Percentiles rank a stretch among this genome's conserved stretches.
Conservation (phyloP, 148 eudicot species). For the Drosera capensis region DNA sequence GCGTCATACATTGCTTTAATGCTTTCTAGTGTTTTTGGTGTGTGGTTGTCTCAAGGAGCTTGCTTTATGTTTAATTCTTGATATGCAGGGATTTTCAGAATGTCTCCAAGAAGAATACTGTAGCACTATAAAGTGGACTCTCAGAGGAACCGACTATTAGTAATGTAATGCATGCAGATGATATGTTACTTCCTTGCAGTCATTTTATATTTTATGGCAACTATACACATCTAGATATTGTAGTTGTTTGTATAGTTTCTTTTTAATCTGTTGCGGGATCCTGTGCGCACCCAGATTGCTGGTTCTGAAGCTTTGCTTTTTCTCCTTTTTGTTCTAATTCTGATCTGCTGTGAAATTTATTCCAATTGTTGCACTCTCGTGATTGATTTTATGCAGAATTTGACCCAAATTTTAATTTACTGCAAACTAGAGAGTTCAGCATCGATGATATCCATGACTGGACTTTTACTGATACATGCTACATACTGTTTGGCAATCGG, state of each 20-base stretch:
- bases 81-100: slow-evolving; percentile 66
- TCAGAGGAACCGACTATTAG: slow-evolving; percentile 38
- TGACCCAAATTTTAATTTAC: slow-evolving; percentile 40
- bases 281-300: too few relatives aligned
- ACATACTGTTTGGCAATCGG: slow-evolving; percentile 72
- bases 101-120: slow-evolving; percentile 62
- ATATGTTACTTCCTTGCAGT: slow-evolving; percentile 79
- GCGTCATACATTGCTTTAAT: too few relatives aligned
- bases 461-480: slow-evolving; percentile 74
- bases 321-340: background rate
- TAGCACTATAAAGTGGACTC: slow-evolving; percentile 82
- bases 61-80: too few relatives aligned
- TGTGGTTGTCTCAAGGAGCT: background rate
- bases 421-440: slow-evolving; percentile 45
- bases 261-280: too few relatives aligned
- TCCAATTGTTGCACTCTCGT: background rate
- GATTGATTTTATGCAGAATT: slow-evolving; percentile 32
- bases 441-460: slow-evolving; percentile 77
- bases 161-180: slow-evolving; percentile 87
- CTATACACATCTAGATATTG: background rate
- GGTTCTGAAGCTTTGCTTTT: background rate
- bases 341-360: background rate
- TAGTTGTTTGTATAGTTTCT: background rate
- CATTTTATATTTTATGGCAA: slow-evolving; percentile 72
- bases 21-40: background rate